These are phyloP conservation scores for Echria macrotheca DNA, from an alignment of 495 filamentous ascomycete genomes.

Conservation along the genomic window DNA sequence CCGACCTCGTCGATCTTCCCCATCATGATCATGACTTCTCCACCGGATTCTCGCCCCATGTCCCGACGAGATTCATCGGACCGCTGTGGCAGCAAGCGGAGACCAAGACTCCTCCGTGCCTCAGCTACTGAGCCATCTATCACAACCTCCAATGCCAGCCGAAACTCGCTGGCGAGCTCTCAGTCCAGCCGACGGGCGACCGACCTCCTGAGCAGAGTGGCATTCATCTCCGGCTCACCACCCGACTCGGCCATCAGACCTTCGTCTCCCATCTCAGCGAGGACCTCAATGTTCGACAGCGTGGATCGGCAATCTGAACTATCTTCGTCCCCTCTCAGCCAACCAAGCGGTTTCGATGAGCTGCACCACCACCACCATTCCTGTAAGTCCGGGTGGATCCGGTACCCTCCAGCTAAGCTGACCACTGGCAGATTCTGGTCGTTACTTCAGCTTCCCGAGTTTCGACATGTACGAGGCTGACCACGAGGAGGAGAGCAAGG, in stretches of 20 bases:
- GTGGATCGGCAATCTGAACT: conserved; percentile 22
- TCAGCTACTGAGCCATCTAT: conserved; percentile 50
- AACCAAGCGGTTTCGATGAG: conserved; percentile 24
- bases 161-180: conserved; percentile 40
- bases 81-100: conserved; percentile 29
- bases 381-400: conserved; percentile 16
- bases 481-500: conserved; percentile 34
- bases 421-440: conserved; percentile 30
- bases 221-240: conserved; percentile 38
- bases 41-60: conserved; percentile 25
- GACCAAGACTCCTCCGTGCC: conserved; percentile 47
- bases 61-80: conserved; percentile 33
- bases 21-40: conserved; percentile 24
- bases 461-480: conserved; percentile 46
- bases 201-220: conserved; percentile 48
- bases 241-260: conserved; percentile 29
- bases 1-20: no score
- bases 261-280: conserved; percentile 30
- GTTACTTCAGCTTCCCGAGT: conserved; percentile 55
- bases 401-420: conserved; percentile 1
- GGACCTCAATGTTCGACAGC: conserved; percentile 33
- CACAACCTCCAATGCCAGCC: conserved; percentile 48
- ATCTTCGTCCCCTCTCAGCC: conserved; percentile 28
- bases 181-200: conserved; percentile 43
- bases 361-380: conserved; percentile 16